phyloP scores from a whole-genome alignment of 2,329 filamentous ascomycete species.

The Xylariaceae sp. region DNA sequence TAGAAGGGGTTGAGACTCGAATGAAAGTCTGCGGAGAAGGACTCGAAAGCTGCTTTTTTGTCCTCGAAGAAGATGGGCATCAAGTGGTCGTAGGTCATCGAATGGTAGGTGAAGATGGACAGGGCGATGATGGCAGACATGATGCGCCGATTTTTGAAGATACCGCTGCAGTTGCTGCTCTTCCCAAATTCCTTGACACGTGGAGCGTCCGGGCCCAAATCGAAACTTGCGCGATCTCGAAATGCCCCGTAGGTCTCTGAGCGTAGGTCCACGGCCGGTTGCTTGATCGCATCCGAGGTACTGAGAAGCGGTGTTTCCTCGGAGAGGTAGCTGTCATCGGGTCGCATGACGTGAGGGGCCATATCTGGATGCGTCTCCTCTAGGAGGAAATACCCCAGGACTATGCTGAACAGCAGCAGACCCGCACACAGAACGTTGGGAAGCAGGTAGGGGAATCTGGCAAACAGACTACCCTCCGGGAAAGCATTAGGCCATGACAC shows the following conservation, averaged over 20 bases:
- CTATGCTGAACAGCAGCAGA: constrained; percentile 69
- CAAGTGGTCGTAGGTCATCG: constrained; percentile 89
- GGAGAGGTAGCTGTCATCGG: constrained; percentile 43
- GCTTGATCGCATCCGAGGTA: constrained; percentile 66
- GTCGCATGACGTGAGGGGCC: constrained; percentile 45
- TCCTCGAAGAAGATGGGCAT: constrained; percentile 92
- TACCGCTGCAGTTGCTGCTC: constrained; percentile 27
- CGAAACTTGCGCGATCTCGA: constrained; percentile 33
- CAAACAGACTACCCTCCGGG: constrained; percentile 61
- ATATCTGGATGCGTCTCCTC: constrained; percentile 86
- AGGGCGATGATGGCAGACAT: constrained; percentile 72
- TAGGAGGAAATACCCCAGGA: constrained; percentile 72
- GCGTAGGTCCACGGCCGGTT: constrained; percentile 64
- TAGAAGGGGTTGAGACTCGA: constrained; percentile 39
- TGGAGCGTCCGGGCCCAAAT: constrained; percentile 35
- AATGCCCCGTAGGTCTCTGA: constrained; percentile 78
- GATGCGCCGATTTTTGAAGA: constrained; percentile 55
- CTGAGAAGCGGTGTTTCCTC: constrained; percentile 69
- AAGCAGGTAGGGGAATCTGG: constrained; percentile 74
- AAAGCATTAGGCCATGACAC: constrained; percentile 66
- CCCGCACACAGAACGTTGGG: constrained; percentile 79
- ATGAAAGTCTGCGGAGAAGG: constrained; percentile 21
- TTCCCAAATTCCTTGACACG: constrained; percentile 26
- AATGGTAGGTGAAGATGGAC: constrained; percentile 88
- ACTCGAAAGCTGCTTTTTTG: constrained; percentile 40